Conservation (phyloP, 768 basidiomycete species). For the Kwoniella sp. region DNA sequence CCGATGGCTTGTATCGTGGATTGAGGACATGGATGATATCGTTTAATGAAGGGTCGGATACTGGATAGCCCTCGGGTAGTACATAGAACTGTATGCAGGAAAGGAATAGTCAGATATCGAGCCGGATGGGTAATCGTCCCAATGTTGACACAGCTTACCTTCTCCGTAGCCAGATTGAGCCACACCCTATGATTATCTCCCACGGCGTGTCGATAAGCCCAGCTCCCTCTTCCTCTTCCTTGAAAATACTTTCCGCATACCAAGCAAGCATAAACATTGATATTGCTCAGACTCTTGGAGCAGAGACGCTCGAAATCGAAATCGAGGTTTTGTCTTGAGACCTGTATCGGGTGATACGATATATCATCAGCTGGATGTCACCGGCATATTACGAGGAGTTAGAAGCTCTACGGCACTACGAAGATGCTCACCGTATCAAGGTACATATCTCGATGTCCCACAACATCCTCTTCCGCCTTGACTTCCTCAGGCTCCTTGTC, state of each 20-base stretch:
- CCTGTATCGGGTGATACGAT: too few relatives aligned
- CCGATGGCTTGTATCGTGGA: constrained; percentile 78
- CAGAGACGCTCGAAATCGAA: constrained; percentile 99
- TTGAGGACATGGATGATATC: constrained; percentile 89
- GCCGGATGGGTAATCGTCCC: too few relatives aligned
- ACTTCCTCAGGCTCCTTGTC: constrained; percentile 51
- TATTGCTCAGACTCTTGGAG: constrained; percentile 92
- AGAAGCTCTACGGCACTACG: too few relatives aligned
- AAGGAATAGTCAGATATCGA: neutral
- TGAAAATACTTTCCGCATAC: constrained; percentile 99
- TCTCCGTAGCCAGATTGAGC: constrained; percentile 89
- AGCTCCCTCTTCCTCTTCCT: constrained; percentile 87
- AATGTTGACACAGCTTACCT: too few relatives aligned
- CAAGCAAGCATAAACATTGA: constrained; percentile 96
- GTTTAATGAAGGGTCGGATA: constrained; percentile 93
- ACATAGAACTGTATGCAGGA: constrained; percentile 75
- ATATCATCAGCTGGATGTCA: too few relatives aligned
- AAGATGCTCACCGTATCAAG: constrained; percentile 91
- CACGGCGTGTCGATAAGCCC: constrained; percentile 95
- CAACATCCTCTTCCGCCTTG: constrained; percentile 41
- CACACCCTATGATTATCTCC: constrained; percentile 98
- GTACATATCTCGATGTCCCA: constrained; percentile 75
- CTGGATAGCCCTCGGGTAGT: constrained; percentile 92
- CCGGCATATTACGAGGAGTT: too few relatives aligned
- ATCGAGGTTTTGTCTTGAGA: constrained; percentile 85